Percentiles rank a stretch among this genome's conserved stretches.
These are phyloP conservation scores for Podospora comata DNA, from an alignment of 495 filamentous ascomycete genomes.

Conservation along the genomic window DNA sequence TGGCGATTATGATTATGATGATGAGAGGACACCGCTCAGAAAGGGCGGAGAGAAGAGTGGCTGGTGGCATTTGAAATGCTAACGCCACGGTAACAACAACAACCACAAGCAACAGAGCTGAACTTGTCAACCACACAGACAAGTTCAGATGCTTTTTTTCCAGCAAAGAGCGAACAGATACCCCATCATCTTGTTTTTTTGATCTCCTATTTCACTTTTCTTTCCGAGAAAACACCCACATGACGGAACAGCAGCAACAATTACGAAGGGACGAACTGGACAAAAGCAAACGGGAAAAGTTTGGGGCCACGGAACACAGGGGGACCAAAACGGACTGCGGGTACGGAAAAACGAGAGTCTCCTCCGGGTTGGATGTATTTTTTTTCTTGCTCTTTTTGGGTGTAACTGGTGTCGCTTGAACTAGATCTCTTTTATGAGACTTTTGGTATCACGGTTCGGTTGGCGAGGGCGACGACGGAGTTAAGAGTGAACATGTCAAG, in stretches of 20 bases:
- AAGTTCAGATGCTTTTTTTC: background rate
- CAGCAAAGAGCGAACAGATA: background rate
- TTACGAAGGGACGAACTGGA: background rate
- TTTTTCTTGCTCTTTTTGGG: too few species aligned
- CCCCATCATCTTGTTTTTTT: background rate
- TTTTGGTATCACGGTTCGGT: too few species aligned
- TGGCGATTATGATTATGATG: background rate
- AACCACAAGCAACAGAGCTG: background rate
- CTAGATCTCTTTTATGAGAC: too few species aligned
- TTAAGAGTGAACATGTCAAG: too few species aligned
- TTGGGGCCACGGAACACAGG: too few species aligned
- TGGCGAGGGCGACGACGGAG: too few species aligned
- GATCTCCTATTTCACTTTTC: background rate
- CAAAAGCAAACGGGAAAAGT: background rate
- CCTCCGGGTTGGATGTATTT: too few species aligned
- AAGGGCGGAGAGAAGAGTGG: background rate
- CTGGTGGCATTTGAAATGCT: background rate
- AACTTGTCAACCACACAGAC: background rate
- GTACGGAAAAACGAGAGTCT: too few species aligned
- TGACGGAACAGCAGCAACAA: background rate
- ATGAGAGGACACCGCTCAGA: background rate
- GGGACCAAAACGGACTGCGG: background rate
- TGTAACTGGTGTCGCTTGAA: too few species aligned
- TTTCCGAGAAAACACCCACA: background rate
- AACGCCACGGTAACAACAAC: background rate